These are phyloP conservation scores for Fusarium hostae DNA, from an alignment of 2,329 filamentous ascomycete species.

Conservation along the genomic window DNA sequence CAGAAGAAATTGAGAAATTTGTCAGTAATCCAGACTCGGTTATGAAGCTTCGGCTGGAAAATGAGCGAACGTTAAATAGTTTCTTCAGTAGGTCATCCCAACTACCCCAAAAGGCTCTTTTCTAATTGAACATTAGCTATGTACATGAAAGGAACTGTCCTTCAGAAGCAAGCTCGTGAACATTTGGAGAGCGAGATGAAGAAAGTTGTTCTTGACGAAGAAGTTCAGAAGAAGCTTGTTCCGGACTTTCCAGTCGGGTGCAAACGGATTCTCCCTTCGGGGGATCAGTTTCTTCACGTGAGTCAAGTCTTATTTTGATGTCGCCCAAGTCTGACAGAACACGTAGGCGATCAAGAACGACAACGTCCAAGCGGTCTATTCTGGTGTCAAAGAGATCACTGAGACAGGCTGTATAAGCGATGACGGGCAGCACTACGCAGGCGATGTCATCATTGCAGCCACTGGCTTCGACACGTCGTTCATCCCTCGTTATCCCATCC, in stretches of 20 bases:
- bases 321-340: neutral
- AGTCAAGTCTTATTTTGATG: fast-evolving
- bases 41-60: neutral
- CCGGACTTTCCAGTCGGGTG: constrained; percentile 15
- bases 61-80: constrained; percentile 12
- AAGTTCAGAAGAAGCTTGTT: constrained; percentile 1
- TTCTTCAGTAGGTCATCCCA: constrained; percentile 4
- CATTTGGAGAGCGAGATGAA: constrained; percentile 14
- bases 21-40: neutral
- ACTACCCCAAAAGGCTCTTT: fast-evolving
- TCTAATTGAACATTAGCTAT: neutral
- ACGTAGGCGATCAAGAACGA: neutral
- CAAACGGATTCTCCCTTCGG: constrained; percentile 14
- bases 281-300: constrained; percentile 14
- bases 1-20: neutral
- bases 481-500: constrained; percentile 9
- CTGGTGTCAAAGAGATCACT: constrained; percentile 2
- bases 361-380: neutral
- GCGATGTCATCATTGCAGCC: constrained; percentile 10
- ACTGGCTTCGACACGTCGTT: constrained; percentile 22
- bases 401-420: constrained; percentile 16
- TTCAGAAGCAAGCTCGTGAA: constrained; percentile 7
- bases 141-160: constrained; percentile 16
- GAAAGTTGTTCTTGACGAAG: neutral
- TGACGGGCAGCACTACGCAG: neutral